Percentiles rank a stretch among this genome's conserved stretches.
These are phyloP conservation scores for Cryptococcus sp. DNA, from an alignment of 1,284 basidiomycete species.

Conservation along the genomic window DNA sequence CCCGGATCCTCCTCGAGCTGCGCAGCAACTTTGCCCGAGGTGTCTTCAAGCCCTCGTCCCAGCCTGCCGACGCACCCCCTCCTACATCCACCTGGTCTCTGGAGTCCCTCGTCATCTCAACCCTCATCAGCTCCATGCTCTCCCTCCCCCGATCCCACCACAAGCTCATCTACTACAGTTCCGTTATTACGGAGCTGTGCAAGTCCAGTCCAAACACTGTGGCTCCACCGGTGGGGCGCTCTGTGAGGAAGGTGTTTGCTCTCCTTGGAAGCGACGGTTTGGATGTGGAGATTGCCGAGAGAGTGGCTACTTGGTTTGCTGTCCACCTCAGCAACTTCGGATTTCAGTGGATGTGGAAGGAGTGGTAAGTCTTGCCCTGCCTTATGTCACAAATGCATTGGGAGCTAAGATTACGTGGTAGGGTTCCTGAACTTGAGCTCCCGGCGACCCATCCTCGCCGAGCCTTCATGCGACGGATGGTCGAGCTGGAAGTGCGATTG, in stretches of 20 bases:
- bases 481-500: conserved; percentile 86
- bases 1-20: conserved; percentile 78
- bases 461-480: conserved; percentile 78
- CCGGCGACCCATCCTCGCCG: conserved; percentile 75
- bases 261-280: conserved; percentile 67
- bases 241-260: conserved; percentile 79
- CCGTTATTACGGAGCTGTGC: conserved; percentile 89
- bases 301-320: conserved; percentile 92
- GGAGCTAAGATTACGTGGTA: conserved; percentile 40
- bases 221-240: conserved; percentile 93
- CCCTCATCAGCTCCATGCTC: conserved; percentile 71
- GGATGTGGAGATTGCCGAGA: conserved; percentile 74
- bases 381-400: neutral
- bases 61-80: conserved; percentile 24
- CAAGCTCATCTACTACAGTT: conserved; percentile 80
- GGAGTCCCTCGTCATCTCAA: conserved; percentile 49
- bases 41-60: conserved; percentile 60
- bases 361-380: conserved; percentile 66
- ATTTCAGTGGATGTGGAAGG: conserved; percentile 99
- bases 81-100: conserved; percentile 42
- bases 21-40: conserved; percentile 79
- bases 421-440: conserved; percentile 79
- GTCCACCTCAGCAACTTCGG: conserved; percentile 97
- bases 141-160: conserved; percentile 72
- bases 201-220: conserved; percentile 85